Conservation (phyloP, 2,329 filamentous ascomycete genomes). For the Aspergillus sp. region DNA sequence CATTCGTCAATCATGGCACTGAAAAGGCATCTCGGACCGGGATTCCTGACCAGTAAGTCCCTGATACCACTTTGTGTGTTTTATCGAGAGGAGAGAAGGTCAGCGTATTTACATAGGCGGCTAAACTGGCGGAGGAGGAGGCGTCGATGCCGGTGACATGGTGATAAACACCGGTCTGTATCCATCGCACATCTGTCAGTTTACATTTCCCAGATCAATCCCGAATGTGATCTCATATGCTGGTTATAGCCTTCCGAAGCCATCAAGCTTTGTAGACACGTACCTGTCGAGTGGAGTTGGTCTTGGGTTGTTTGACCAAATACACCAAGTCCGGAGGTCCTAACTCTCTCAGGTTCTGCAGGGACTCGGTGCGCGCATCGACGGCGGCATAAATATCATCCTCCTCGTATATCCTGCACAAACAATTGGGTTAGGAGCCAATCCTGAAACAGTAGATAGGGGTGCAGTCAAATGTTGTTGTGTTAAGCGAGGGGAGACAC, state of each 20-base stretch:
- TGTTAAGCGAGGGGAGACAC: constrained; percentile 36
- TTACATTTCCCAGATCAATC: not conserved
- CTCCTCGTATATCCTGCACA: constrained; percentile 82
- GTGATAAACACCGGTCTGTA: constrained; percentile 86
- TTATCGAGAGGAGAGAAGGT: constrained; percentile 86
- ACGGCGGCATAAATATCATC: constrained; percentile 80
- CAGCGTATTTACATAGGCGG: constrained; percentile 96
- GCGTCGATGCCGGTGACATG: constrained; percentile 97
- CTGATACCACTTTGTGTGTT: constrained; percentile 85
- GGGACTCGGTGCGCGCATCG: constrained; percentile 86
- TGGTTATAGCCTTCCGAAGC: not conserved
- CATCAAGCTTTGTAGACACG: constrained; percentile 10
- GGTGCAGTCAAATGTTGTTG: constrained; percentile 16
- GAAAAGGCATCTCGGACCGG: not conserved
- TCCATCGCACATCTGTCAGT: constrained; percentile 9
- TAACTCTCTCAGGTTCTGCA: constrained; percentile 82
- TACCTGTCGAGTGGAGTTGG: constrained; percentile 59
- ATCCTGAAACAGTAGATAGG: constrained; percentile 5
- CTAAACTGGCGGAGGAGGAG: constrained; percentile 93
- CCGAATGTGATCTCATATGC: not conserved
- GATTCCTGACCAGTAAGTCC: constrained; percentile 77
- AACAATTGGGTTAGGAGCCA: constrained; percentile 18
- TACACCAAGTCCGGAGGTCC: constrained; percentile 95
- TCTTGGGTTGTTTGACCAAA: constrained; percentile 74
- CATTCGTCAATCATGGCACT: constrained; percentile 14